Percentiles rank a stretch among this genome's conserved stretches.
phyloP scores from a whole-genome alignment of 257 asterid species.

The Apocynum venetum region DNA sequence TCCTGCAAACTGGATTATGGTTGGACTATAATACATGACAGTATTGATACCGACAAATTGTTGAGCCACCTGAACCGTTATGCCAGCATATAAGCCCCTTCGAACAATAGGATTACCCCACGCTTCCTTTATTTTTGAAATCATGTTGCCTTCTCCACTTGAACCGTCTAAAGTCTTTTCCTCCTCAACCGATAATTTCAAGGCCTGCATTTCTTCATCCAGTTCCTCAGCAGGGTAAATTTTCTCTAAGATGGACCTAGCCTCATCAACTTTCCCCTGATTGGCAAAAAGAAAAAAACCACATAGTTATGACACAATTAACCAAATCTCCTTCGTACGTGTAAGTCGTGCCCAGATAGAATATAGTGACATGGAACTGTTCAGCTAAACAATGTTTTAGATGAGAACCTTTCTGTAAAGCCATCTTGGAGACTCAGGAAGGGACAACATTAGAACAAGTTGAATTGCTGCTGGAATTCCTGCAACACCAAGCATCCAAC shows the following conservation, averaged over 20 bases:
- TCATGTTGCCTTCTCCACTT: conserved; percentile 16
- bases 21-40: conserved; percentile 63
- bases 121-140: conserved; percentile 32
- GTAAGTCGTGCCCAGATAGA: too few relatives aligned
- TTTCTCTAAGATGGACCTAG: conserved; percentile 36
- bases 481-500: conserved; percentile 47
- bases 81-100: conserved; percentile 50
- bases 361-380: background rate
- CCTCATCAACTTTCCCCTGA: conserved; percentile 31
- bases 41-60: conserved; percentile 67
- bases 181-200: conserved; percentile 25
- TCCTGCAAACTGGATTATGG: conserved; percentile 63
- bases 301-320: background rate
- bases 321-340: background rate
- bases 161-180: conserved; percentile 24
- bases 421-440: conserved; percentile 45
- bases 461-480: conserved; percentile 34
- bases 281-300: conserved; percentile 3
- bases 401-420: conserved; percentile 30
- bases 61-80: conserved; percentile 61
- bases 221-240: conserved; percentile 40
- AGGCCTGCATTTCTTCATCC: conserved; percentile 28
- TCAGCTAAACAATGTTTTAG: too few relatives aligned
- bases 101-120: conserved; percentile 43
- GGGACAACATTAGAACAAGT: conserved; percentile 29